These are phyloP conservation scores for Zea luxurians DNA, from an alignment of 176 grass and related monocot species.

Conservation along the genomic window DNA sequence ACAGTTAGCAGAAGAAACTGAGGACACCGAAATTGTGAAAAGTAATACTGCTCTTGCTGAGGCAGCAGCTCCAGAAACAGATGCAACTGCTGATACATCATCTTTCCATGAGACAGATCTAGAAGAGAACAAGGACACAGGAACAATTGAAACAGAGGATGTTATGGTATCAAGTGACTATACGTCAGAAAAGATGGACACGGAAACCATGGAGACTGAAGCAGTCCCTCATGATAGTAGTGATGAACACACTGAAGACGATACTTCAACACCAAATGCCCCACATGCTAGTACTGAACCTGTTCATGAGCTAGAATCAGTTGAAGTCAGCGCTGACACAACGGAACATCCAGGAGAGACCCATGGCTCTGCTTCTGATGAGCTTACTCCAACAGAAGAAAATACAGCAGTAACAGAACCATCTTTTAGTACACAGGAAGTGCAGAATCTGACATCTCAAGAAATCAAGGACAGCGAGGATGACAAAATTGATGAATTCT, in stretches of 20 bases:
- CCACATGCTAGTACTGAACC: slow-evolving; percentile 22
- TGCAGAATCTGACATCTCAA: slow-evolving; percentile 27
- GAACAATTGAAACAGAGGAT: slow-evolving; percentile 29
- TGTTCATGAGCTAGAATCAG: slow-evolving; percentile 22
- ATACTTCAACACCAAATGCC: slow-evolving; percentile 25
- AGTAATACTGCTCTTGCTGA: slow-evolving; percentile 23
- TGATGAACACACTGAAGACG: slow-evolving; percentile 24
- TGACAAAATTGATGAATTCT: slow-evolving; percentile 17
- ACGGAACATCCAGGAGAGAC: slow-evolving; percentile 35
- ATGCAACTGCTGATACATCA: slow-evolving; percentile 17
- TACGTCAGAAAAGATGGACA: slow-evolving; percentile 8
- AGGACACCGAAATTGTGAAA: slow-evolving; percentile 33
- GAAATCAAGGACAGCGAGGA: slow-evolving; percentile 30
- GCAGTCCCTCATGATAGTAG: slow-evolving; percentile 3
- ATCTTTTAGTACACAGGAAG: slow-evolving; percentile 14
- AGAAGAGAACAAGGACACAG: slow-evolving; percentile 37
- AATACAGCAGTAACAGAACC: not conserved
- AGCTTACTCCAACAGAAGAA: slow-evolving; percentile 32
- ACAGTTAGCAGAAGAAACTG: slow-evolving; percentile 25
- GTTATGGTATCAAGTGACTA: not conserved
- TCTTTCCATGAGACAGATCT: slow-evolving; percentile 1
- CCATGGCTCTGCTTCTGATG: slow-evolving; percentile 24
- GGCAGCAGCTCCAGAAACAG: slow-evolving; percentile 7
- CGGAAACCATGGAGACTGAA: slow-evolving; percentile 33
- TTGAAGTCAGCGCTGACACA: slow-evolving; percentile 23